phyloP scores from a whole-genome alignment of 177 flowering plant genomes.

The Vitis hybrid region DNA sequence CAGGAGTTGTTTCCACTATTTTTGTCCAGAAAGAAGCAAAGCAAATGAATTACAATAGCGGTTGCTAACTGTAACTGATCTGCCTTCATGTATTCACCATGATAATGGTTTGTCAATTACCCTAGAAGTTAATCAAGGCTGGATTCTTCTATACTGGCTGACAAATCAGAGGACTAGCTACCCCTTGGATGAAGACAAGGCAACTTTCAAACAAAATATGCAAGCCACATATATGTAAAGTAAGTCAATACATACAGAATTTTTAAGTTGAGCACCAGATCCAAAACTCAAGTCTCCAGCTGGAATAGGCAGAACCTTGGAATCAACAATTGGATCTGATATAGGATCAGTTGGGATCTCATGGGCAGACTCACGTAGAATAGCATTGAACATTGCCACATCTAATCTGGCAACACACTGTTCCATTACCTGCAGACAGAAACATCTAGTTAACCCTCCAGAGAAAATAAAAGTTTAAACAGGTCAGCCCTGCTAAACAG shows the following conservation, averaged over 20 bases:
- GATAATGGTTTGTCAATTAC: no score
- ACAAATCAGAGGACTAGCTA: no score
- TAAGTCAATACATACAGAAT: conserved; percentile 60
- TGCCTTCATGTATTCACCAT: no score
- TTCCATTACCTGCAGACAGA: conserved; percentile 74
- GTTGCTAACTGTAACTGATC: neutral
- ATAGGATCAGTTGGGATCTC: conserved; percentile 99
- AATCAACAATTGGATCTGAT: conserved; percentile 94
- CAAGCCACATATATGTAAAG: neutral
- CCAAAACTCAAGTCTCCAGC: conserved; percentile 98
- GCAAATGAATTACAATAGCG: neutral
- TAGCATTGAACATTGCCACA: conserved; percentile 99
- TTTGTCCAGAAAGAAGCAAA: neutral
- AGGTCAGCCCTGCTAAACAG: neutral
- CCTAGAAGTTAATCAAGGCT: neutral
- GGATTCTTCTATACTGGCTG: no score
- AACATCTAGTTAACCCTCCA: neutral
- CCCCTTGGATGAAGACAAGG: no score
- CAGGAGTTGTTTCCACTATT: neutral
- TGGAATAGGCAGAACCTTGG: conserved; percentile 95
- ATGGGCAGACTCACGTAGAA: conserved; percentile 88
- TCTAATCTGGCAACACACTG: conserved; percentile 89
- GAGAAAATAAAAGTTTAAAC: neutral
- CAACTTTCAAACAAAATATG: neutral
- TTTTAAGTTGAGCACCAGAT: conserved; percentile 98